These are phyloP conservation scores for Echinochloa phyllopogon DNA, from an alignment of 176 grass and related monocot genomes.

Conservation along the genomic window DNA sequence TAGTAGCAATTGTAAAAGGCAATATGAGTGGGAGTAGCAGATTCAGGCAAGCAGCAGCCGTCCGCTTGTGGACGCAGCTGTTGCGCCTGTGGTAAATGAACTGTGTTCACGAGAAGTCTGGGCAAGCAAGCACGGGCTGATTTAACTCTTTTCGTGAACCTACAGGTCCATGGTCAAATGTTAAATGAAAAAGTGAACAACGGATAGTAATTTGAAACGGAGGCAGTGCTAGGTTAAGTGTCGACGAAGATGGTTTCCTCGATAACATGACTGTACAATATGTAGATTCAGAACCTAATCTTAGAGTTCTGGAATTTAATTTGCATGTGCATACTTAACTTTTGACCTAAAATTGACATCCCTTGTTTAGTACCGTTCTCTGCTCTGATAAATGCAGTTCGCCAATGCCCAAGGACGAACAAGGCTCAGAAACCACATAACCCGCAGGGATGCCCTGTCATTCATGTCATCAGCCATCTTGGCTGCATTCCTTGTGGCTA, in stretches of 20 bases:
- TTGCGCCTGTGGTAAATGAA: background rate
- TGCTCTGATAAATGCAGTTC: constrained; percentile 24
- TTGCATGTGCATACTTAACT: background rate
- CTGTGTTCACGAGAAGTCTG: background rate
- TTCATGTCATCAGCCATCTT: constrained; percentile 51
- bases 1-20: background rate
- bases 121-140: background rate
- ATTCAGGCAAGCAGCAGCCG: background rate
- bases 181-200: no score
- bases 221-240: background rate
- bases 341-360: background rate
- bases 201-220: no score
- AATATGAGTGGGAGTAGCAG: background rate
- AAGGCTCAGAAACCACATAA: constrained; percentile 32
- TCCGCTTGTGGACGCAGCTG: background rate
- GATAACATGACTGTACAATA: background rate
- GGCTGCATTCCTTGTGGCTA: constrained; percentile 35
- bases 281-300: background rate
- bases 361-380: background rate
- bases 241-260: background rate
- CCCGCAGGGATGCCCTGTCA: constrained; percentile 65
- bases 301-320: background rate
- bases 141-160: background rate
- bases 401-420: constrained; percentile 17
- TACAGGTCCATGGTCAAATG: no score